Percentiles rank a stretch among this genome's conserved stretches.
Evolutionary conservation across 441 rosid species (phyloP).

Genomic region (Aquilaria agallochum): DNA sequence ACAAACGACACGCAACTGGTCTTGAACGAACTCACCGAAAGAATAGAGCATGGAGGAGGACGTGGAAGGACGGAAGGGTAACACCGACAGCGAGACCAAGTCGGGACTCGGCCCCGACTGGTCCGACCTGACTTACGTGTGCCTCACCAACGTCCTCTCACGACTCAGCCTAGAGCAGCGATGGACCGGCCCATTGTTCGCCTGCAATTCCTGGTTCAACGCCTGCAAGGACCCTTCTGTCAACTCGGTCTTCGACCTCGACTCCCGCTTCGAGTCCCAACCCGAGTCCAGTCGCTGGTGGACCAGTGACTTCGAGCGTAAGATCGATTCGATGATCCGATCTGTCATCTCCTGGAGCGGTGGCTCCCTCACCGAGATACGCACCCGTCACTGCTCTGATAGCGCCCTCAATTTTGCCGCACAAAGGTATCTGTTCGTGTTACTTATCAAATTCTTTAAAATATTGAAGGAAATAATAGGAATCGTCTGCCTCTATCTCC

Average conservation of each 20-base stretch:
- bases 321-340: conserved; percentile 53
- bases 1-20: no score
- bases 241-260: conserved; percentile 55
- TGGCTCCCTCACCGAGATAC: conserved; percentile 44
- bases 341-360: conserved; percentile 50
- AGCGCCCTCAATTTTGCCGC: conserved; percentile 50
- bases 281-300: conserved; percentile 54
- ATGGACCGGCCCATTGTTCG: conserved; percentile 67
- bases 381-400: conserved; percentile 73
- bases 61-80: not conserved
- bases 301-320: conserved; percentile 57
- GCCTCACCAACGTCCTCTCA: conserved; percentile 61
- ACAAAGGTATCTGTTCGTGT: conserved; percentile 37
- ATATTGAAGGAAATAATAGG: no score
- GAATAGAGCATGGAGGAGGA: conserved; percentile 5
- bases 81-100: not conserved
- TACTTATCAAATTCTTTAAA: not conserved
- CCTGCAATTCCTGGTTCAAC: conserved; percentile 62
- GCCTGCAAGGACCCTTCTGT: conserved; percentile 62
- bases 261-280: conserved; percentile 38
- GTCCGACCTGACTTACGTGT: conserved; percentile 66
- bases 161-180: conserved; percentile 54
- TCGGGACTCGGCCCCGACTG: conserved; percentile 32
- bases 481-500: not conserved
- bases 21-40: no score